phyloP scores from a whole-genome alignment of 2,329 filamentous ascomycete genomes.

The Cercospora sp. region DNA sequence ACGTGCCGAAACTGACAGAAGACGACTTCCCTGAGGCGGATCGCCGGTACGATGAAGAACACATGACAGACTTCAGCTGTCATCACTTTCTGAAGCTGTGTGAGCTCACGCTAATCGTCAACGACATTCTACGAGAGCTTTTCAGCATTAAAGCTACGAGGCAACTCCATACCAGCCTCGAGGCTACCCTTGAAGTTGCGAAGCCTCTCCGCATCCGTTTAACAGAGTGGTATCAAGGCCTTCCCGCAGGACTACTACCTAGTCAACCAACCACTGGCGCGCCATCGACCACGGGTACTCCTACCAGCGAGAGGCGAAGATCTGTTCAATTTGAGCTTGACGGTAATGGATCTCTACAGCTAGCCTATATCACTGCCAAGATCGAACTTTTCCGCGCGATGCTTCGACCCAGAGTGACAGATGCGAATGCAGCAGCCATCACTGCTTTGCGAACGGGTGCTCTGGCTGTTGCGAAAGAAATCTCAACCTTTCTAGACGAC shows the following conservation, averaged over 20 bases:
- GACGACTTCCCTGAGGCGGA: constrained; percentile 47
- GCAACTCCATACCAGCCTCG: constrained; percentile 49
- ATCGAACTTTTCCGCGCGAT: constrained; percentile 55
- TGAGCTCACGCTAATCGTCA: constrained; percentile 53
- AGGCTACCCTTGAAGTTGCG: constrained; percentile 50
- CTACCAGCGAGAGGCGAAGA: constrained; percentile 21
- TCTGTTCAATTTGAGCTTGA: constrained; percentile 47
- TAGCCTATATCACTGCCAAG: constrained; percentile 56
- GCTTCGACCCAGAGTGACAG: constrained; percentile 44
- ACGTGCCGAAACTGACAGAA: constrained; percentile 48
- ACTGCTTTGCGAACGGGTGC: constrained; percentile 39
- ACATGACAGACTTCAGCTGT: constrained; percentile 20
- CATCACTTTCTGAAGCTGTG: constrained; percentile 55
- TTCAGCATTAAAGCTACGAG: constrained; percentile 38
- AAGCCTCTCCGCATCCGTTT: constrained; percentile 52
- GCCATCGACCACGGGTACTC: constrained; percentile 21
- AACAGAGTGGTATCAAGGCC: constrained; percentile 52
- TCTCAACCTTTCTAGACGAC: constrained; percentile 36
- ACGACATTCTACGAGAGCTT: constrained; percentile 51
- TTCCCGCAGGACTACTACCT: constrained; percentile 42
- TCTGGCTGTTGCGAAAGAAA: constrained; percentile 35
- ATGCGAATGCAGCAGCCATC: constrained; percentile 34
- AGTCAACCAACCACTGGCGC: constrained; percentile 15
- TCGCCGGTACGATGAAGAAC: constrained; percentile 21
- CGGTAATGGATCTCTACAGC: constrained; percentile 49